Evolutionary conservation across 805 yeast genomes (phyloP).

Genomic region (Kodamaea lidongshanica): DNA sequence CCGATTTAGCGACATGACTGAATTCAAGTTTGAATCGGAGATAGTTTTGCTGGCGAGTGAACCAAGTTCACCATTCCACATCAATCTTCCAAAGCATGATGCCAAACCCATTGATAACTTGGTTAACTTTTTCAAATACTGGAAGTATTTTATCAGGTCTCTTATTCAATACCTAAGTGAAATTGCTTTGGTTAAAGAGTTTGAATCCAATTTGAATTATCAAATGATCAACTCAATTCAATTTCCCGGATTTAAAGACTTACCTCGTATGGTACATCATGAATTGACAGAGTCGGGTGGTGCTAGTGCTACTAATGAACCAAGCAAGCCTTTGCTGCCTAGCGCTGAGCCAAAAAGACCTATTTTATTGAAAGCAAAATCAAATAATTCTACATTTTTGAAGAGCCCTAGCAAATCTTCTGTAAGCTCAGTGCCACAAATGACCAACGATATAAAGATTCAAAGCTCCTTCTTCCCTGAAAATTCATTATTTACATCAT

Average conservation of each 20-base stretch:
- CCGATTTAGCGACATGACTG: slow-evolving; percentile 2
- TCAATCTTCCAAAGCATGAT: slow-evolving; percentile 34
- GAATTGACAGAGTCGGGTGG: slow-evolving; percentile 4
- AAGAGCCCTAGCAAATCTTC: slow-evolving; percentile 10
- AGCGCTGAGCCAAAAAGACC: slow-evolving; percentile 14
- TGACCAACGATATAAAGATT: slow-evolving; percentile 15
- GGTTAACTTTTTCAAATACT: slow-evolving; percentile 32
- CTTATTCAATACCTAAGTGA: slow-evolving; percentile 35
- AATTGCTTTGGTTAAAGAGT: slow-evolving; percentile 43
- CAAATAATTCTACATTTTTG: slow-evolving; percentile 18
- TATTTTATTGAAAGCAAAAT: slow-evolving; percentile 19
- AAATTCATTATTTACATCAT: slow-evolving; percentile 19
- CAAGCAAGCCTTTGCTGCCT: slow-evolving; percentile 6
- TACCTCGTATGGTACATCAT: slow-evolving; percentile 17
- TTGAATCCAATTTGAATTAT: slow-evolving; percentile 27
- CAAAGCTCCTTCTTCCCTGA: slow-evolving; percentile 21
- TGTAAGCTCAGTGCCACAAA: slow-evolving; percentile 2
- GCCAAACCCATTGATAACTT: slow-evolving; percentile 36
- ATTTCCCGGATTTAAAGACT: slow-evolving; percentile 42
- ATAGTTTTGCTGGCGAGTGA: slow-evolving; percentile 27
- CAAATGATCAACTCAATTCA: slow-evolving; percentile 35
- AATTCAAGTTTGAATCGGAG: slow-evolving; percentile 9
- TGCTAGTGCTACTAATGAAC: too few relatives aligned
- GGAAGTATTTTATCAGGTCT: slow-evolving; percentile 36
- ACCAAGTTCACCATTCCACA: slow-evolving; percentile 32